Conservation (phyloP, 495 filamentous ascomycete species). For the Podospora bellae-mahoneyi region DNA sequence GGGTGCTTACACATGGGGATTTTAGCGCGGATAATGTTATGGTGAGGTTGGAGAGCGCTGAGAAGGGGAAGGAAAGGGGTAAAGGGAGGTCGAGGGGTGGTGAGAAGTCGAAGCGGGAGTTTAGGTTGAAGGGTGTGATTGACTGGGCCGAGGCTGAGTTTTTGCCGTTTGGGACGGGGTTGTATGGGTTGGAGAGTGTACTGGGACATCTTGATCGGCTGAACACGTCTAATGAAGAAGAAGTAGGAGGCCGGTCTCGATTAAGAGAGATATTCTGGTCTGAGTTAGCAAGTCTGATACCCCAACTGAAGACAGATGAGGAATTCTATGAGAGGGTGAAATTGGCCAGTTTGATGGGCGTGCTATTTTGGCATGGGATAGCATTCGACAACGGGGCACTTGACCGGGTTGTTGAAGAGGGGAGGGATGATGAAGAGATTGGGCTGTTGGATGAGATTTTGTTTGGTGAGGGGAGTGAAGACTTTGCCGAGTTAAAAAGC, state of each 20-base stretch:
- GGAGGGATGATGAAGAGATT: conserved; percentile 48
- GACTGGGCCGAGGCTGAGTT: conserved; percentile 62
- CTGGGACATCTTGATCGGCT: conserved; percentile 21
- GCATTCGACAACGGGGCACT: conserved; percentile 56
- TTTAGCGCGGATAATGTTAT: conserved; percentile 54
- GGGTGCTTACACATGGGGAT: conserved; percentile 58
- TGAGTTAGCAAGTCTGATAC: conserved; percentile 36
- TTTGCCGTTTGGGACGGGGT: conserved; percentile 53
- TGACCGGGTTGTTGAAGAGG: conserved; percentile 50
- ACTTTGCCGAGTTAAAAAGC: too few relatives aligned
- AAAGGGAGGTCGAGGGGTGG: too few relatives aligned
- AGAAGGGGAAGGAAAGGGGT: too few relatives aligned
- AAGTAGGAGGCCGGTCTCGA: conserved; percentile 6
- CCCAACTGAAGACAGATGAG: conserved; percentile 29
- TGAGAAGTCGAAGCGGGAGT: conserved; percentile 13
- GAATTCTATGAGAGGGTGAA: conserved; percentile 32
- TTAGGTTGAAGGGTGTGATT: conserved; percentile 45
- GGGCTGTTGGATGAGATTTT: conserved; percentile 41
- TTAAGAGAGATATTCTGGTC: conserved; percentile 50
- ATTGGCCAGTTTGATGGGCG: conserved; percentile 47
- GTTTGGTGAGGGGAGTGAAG: background rate
- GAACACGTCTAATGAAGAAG: background rate
- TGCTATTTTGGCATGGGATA: conserved; percentile 58
- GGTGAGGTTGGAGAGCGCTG: conserved; percentile 30
- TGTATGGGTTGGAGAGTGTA: conserved; percentile 56